A percentile compares a stretch with the other conserved stretches of the same genome.
phyloP scores from a whole-genome alignment of 305 asterid genomes.

The Solanum hybrid region DNA sequence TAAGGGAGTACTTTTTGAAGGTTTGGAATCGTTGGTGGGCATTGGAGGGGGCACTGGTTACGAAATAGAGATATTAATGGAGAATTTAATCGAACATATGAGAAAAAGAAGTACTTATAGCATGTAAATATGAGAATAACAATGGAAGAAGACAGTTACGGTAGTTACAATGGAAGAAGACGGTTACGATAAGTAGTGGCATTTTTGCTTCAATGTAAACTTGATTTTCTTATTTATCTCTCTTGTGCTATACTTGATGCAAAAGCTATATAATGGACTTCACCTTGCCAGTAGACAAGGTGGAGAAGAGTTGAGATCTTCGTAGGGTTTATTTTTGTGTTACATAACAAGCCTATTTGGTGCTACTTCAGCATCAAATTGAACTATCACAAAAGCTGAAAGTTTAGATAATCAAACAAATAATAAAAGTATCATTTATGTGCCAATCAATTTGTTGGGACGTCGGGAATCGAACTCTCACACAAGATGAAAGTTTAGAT shows the following conservation, averaged over 20 bases:
- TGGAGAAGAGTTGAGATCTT: background rate
- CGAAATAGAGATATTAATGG: background rate
- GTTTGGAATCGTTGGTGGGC: background rate
- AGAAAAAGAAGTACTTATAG: background rate
- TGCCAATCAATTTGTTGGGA: background rate
- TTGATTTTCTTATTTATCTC: background rate
- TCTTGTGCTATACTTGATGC: background rate
- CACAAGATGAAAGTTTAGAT: background rate
- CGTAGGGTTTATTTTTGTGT: background rate
- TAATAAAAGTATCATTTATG: background rate
- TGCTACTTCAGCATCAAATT: background rate
- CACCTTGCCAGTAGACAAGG: background rate
- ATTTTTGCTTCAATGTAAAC: background rate
- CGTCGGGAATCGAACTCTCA: background rate
- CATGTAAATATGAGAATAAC: background rate
- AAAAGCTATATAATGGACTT: background rate
- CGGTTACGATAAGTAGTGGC: background rate
- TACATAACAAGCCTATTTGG: background rate
- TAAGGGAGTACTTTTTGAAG: background rate
- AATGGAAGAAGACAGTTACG: background rate
- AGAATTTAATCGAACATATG: background rate
- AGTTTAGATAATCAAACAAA: background rate
- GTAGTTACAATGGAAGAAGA: background rate
- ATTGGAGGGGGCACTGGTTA: background rate
- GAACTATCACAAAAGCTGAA: background rate